Evolutionary conservation across 768 basidiomycete species (phyloP).

Genomic region (Leccinum incarnatum): DNA sequence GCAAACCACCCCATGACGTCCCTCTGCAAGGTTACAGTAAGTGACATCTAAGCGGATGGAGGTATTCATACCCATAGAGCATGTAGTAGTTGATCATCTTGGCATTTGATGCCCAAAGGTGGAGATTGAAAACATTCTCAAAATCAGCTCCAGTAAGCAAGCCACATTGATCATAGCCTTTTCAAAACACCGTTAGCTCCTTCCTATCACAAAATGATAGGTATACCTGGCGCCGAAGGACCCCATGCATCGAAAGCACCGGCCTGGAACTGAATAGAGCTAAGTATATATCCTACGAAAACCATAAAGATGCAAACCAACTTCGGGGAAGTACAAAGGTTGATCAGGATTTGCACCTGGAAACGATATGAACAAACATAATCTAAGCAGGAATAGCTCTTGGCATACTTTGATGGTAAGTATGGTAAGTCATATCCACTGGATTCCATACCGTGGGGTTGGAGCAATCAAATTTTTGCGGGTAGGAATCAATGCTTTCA

Average conservation of each 20-base stretch:
- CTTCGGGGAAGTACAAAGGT: constrained; percentile 73
- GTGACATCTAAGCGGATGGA: background rate
- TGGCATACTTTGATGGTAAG: constrained; percentile 50
- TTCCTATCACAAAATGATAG: background rate
- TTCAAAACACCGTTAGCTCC: background rate
- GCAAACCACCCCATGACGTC: constrained; percentile 81
- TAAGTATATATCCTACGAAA: constrained; percentile 9
- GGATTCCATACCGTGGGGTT: constrained; percentile 64
- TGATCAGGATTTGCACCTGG: constrained; percentile 43
- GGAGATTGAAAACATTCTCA: constrained; percentile 74
- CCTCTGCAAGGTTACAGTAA: constrained; percentile 45
- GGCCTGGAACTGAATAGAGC: constrained; percentile 54
- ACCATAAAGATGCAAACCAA: constrained; percentile 22
- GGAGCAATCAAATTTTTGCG: constrained; percentile 80
- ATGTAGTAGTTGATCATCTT: constrained; percentile 86
- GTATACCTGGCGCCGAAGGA: constrained; percentile 59
- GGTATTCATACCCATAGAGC: constrained; percentile 61
- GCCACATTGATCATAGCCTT: constrained; percentile 64
- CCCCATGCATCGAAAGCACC: constrained; percentile 85
- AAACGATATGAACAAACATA: constrained; percentile 33
- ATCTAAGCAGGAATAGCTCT: background rate
- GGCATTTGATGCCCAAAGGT: constrained; percentile 78
- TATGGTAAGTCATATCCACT: constrained; percentile 60
- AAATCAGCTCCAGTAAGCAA: constrained; percentile 70
- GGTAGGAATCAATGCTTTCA: constrained; percentile 62